A percentile compares a stretch with the other conserved stretches of the same genome.
These are phyloP conservation scores for Pestalotiopsis fici DNA, from an alignment of 2,329 filamentous ascomycete species.

Conservation along the genomic window DNA sequence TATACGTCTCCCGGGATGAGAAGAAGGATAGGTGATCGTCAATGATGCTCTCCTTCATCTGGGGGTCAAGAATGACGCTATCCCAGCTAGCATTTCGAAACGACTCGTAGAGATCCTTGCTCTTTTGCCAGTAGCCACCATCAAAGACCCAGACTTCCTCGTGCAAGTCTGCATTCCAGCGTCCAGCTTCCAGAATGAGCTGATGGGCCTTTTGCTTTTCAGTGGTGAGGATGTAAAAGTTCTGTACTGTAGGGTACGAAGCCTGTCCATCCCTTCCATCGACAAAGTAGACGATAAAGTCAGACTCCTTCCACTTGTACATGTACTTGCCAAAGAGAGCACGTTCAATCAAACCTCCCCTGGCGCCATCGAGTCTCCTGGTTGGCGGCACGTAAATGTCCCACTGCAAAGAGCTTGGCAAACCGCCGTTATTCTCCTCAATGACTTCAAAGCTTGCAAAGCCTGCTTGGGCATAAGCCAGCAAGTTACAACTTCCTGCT, in stretches of 20 bases:
- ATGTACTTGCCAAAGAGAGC: conserved; percentile 42
- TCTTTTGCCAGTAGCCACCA: conserved; percentile 63
- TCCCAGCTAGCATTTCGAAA: conserved; percentile 60
- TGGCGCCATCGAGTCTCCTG: conserved; percentile 39
- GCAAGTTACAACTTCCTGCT: conserved; percentile 33
- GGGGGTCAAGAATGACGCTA: conserved; percentile 65
- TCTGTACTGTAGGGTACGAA: conserved; percentile 29
- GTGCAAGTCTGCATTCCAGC: conserved; percentile 58
- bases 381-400: conserved; percentile 40
- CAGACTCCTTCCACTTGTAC: conserved; percentile 40
- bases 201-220: conserved; percentile 40
- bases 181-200: conserved; percentile 55
- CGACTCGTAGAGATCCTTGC: conserved; percentile 58
- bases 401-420: conserved; percentile 38
- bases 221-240: conserved; percentile 40
- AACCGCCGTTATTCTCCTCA: conserved; percentile 20
- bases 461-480: conserved; percentile 42
- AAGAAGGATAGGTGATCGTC: conserved; percentile 68
- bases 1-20: conserved; percentile 57
- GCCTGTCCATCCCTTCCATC: conserved; percentile 39
- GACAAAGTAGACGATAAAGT: conserved; percentile 45
- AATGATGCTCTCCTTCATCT: conserved; percentile 66
- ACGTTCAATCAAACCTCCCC: conserved; percentile 32
- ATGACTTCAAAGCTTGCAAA: conserved; percentile 33
- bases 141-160: conserved; percentile 70